Evolutionary conservation across 2,329 filamentous ascomycete genomes (phyloP).

Genomic region (Ilyonectria sp.): DNA sequence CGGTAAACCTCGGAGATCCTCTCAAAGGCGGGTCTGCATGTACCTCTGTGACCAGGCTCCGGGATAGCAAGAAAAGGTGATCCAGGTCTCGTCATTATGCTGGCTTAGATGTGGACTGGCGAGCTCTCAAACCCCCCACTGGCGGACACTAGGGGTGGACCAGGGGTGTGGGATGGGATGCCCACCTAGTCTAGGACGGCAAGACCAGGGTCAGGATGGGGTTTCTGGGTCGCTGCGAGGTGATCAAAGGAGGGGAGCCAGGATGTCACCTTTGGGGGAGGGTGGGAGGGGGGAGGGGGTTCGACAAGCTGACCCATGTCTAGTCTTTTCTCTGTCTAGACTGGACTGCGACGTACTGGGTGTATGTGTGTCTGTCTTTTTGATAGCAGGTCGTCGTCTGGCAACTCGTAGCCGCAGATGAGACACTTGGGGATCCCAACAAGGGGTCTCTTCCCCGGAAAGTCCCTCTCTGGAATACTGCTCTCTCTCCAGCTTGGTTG

Average conservation of each 20-base stretch:
- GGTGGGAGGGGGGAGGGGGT: neutral
- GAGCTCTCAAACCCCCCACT: constrained; percentile 43
- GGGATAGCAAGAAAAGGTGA: constrained; percentile 45
- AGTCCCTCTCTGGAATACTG: constrained; percentile 29
- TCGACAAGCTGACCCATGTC: constrained; percentile 42
- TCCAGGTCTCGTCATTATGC: constrained; percentile 49
- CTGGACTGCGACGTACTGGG: constrained; percentile 34
- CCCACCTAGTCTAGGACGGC: constrained; percentile 37
- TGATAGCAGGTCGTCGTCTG: constrained; percentile 38
- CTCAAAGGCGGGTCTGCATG: constrained; percentile 41
- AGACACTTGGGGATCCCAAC: constrained; percentile 42
- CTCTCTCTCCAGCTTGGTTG: constrained; percentile 29
- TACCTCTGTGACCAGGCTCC: constrained; percentile 44
- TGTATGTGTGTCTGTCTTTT: constrained; percentile 34
- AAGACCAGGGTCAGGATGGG: constrained; percentile 41
- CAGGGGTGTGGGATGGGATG: constrained; percentile 34
- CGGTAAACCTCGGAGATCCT: constrained; percentile 52
- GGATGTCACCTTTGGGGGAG: constrained; percentile 37
- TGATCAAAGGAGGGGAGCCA: constrained; percentile 48
- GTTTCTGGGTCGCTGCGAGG: constrained; percentile 42
- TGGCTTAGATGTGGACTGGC: constrained; percentile 38
- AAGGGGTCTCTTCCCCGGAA: constrained; percentile 31
- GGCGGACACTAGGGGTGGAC: constrained; percentile 32
- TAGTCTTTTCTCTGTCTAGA: constrained; percentile 34
- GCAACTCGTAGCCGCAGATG: constrained; percentile 40